Evolutionary conservation across 164 flowering plant species (phyloP).

Genomic region (Vitis amurensis): DNA sequence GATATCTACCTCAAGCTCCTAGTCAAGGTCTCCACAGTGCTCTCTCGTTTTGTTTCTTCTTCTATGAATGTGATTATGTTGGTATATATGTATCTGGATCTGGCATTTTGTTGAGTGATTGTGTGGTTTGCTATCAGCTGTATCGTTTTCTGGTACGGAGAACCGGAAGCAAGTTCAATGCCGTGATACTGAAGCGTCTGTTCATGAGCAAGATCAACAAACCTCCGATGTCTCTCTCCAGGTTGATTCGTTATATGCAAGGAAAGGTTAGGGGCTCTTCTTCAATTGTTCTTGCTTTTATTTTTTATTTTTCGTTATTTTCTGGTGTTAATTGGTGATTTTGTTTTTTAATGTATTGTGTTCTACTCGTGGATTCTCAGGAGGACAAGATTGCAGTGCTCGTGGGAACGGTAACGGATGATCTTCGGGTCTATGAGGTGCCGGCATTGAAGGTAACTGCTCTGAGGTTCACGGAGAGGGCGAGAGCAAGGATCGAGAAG

Average conservation of each 20-base stretch:
- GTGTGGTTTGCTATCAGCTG: conserved; percentile 19
- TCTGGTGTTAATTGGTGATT: background rate
- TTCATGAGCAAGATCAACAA: conserved; percentile 57
- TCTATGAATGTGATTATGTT: background rate
- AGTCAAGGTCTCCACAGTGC: conserved; percentile 27
- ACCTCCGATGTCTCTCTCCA: conserved; percentile 49
- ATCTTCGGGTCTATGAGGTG: conserved; percentile 41
- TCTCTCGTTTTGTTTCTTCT: background rate
- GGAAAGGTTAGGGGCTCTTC: conserved; percentile 35
- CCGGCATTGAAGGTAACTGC: conserved; percentile 50
- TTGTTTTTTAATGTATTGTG: background rate
- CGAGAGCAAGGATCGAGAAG: conserved; percentile 50
- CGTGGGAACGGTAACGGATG: conserved; percentile 52
- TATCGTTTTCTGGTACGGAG: conserved; percentile 52
- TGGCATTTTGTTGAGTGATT: conserved; percentile 3
- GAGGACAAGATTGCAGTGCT: conserved; percentile 47
- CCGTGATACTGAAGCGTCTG: conserved; percentile 50
- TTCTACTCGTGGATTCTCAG: conserved; percentile 9
- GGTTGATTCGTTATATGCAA: conserved; percentile 31
- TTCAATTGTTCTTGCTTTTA: too few relatives aligned
- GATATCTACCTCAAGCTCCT: conserved; percentile 43
- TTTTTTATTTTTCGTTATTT: background rate
- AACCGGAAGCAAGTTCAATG: conserved; percentile 53
- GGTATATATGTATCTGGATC: background rate
- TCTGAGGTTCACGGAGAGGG: conserved; percentile 48